Evolutionary conservation across 352 stramenopile species (phyloP), one percentile per base, ranked within the genome.

Genomic region (Aphanomyces cochlioides): DNA sequence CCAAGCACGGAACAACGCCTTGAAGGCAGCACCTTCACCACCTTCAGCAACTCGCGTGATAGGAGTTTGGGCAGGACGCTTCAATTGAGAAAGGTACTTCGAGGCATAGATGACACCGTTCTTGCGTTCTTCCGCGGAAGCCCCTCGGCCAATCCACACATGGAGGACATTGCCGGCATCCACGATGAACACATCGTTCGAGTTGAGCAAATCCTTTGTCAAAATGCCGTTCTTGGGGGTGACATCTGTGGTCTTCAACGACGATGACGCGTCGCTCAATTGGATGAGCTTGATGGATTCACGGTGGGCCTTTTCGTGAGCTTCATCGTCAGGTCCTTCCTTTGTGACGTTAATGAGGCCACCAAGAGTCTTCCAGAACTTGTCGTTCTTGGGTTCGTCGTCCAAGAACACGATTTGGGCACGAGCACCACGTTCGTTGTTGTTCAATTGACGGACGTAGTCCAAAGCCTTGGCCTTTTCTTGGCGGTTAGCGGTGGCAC

Each of bases 301-400:
- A 58, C 88, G 84, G 2, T 78, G 75, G 8, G 77, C 68, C 50
- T 78, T 82, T 59, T 95, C 88, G 41, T 86, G 79, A 5, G 78
- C 74, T 28, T 90, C 85, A 56, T 95, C 84, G 1, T 76, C 79
- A 63, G 84, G 80, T 19, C 79, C 82, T 10, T 82, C 83, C 38
- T 79, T 77, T 19, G 82, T 84, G 17, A 96, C 83, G 28, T 94
- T 75, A 13, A 74, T 69, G 63, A 83, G 94, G n/a, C 94, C 92
- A 63, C 93, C 91, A 10, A 98, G 81, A n/a, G 81, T 73, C 6
- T 75, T 73, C 96, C 96, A 99, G 76, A 99, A 99, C 2, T 85
- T 84, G 0, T 74, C 77, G 75, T 96, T 92, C 69, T 93, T 79
- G 4, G 90, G 90, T 8, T 97, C 90, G 40, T 97, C 87, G 28